These are phyloP conservation scores for Tylopilus balloui DNA, from an alignment of 768 basidiomycete genomes.

Conservation along the genomic window DNA sequence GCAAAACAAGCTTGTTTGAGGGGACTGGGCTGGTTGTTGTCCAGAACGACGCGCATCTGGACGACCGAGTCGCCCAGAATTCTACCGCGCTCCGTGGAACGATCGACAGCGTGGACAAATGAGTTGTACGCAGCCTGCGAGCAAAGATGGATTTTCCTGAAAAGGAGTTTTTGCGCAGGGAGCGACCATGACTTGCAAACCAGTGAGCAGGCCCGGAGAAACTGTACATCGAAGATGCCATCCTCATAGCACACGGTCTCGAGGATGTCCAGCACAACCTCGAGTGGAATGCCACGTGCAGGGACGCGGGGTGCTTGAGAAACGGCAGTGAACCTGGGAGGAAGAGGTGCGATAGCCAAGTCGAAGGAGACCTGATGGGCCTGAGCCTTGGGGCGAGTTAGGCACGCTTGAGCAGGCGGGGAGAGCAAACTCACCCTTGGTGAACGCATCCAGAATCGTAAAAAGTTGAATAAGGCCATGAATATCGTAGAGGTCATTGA, in stretches of 20 bases:
- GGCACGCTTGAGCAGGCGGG: background rate
- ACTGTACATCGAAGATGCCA: constrained; percentile 33
- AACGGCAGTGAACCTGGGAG: constrained; percentile 15
- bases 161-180: constrained; percentile 62
- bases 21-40: constrained; percentile 61
- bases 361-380: constrained; percentile 39
- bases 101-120: constrained; percentile 50
- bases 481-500: constrained; percentile 19
- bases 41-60: constrained; percentile 53
- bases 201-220: constrained; percentile 53
- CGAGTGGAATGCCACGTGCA: constrained; percentile 48
- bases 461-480: constrained; percentile 27
- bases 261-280: constrained; percentile 59
- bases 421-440: constrained; percentile 22
- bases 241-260: constrained; percentile 48
- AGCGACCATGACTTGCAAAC: constrained; percentile 65
- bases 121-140: constrained; percentile 50
- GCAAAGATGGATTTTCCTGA: constrained; percentile 50
- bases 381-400: constrained; percentile 25
- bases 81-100: constrained; percentile 43
- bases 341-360: constrained; percentile 30
- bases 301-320: constrained; percentile 21
- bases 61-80: constrained; percentile 51
- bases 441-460: constrained; percentile 18
- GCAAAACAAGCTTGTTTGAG: constrained; percentile 57